Percentiles rank a stretch among this genome's conserved stretches.
Evolutionary conservation across 495 filamentous ascomycete species (phyloP).

Genomic region (Friedmanniomyces endolithicus): DNA sequence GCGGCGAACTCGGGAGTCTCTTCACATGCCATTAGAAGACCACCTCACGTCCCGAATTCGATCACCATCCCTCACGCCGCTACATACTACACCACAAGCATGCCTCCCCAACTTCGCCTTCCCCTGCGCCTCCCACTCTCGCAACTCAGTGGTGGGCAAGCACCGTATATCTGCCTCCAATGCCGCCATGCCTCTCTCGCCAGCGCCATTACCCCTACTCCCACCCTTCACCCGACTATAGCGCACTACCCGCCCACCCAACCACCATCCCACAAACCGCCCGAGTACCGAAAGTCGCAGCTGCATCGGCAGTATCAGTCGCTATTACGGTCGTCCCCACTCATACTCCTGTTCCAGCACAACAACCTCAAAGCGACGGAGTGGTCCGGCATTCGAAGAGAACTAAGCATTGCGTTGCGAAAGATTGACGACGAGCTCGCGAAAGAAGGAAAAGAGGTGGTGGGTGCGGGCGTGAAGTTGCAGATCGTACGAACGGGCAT

Average conservation of each 20-base stretch:
- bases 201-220: conserved; percentile 38
- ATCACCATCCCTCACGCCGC: too few relatives aligned
- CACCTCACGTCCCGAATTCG: too few relatives aligned
- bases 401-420: conserved; percentile 54
- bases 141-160: neutral
- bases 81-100: neutral
- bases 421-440: conserved; percentile 48
- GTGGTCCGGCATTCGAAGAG: conserved; percentile 77
- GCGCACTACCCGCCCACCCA: conserved; percentile 54
- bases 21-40: neutral
- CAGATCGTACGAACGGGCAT: conserved; percentile 80
- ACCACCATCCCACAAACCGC: conserved; percentile 75
- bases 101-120: conserved; percentile 12
- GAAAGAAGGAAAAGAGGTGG: conserved; percentile 33
- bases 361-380: conserved; percentile 83
- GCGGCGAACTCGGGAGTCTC: neutral
- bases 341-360: conserved; percentile 92
- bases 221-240: conserved; percentile 43
- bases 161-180: conserved; percentile 34
- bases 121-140: conserved; percentile 2
- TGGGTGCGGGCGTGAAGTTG: conserved; percentile 52
- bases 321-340: conserved; percentile 71
- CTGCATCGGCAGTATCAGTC: conserved; percentile 89
- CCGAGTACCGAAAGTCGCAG: conserved; percentile 86
- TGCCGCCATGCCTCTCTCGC: conserved; percentile 32